Percentiles rank a stretch among this genome's conserved stretches.
Conservation (phyloP, 495 filamentous ascomycete genomes). For the Tuber indicum region DNA sequence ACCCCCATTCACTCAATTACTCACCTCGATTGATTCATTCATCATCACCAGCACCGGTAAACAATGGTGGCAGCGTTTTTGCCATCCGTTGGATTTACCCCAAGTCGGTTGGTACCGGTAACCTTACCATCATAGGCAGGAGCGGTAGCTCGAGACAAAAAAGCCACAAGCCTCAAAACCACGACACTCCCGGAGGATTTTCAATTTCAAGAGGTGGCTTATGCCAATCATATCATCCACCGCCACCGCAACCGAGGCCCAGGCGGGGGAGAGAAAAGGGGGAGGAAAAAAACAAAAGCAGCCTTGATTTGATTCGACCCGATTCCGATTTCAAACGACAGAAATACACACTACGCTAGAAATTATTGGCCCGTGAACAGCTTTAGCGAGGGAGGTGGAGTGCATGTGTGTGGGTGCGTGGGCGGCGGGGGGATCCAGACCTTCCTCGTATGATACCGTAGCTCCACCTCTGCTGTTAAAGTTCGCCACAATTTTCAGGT, state of each 20-base stretch:
- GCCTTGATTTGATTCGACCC: too few relatives aligned
- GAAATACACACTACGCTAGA: too few relatives aligned
- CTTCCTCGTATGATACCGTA: too few relatives aligned
- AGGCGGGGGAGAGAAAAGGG: background rate
- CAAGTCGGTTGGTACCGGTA: background rate
- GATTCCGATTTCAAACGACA: too few relatives aligned
- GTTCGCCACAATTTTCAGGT: background rate
- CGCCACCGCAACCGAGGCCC: background rate
- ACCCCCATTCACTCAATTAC: too few relatives aligned
- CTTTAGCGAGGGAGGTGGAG: background rate
- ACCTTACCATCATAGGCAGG: background rate
- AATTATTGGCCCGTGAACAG: background rate
- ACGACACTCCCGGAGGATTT: background rate
- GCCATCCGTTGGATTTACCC: background rate
- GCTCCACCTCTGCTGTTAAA: background rate
- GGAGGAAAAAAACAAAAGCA: background rate
- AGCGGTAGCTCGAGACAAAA: background rate
- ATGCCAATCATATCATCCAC: background rate
- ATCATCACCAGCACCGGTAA: too few relatives aligned
- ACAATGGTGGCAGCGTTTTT: background rate
- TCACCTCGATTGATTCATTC: too few relatives aligned
- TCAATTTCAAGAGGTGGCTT: background rate
- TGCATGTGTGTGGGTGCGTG: too few relatives aligned
- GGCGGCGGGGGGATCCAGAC: too few relatives aligned
- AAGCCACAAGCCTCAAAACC: background rate